phyloP scores from a whole-genome alignment of 1,139 yeast species.

The Kodamaea alishanica region DNA sequence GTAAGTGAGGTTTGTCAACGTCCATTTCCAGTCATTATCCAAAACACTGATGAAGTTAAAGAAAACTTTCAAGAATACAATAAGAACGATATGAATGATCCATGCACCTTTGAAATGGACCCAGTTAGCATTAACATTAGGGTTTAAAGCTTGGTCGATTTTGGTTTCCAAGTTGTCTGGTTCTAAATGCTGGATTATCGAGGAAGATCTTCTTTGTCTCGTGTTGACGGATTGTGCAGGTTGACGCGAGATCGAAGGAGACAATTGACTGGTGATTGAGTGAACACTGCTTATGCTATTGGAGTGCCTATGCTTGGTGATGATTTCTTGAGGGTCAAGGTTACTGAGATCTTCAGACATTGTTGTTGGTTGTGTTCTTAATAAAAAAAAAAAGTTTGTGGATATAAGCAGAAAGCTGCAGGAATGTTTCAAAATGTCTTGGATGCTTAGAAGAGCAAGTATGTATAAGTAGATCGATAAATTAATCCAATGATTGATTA shows the following conservation, averaged over 20 bases:
- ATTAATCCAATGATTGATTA: no score
- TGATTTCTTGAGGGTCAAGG: not conserved
- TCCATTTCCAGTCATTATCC: conserved; percentile 87
- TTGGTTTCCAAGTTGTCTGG: conserved; percentile 91
- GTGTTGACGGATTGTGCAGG: conserved; percentile 27
- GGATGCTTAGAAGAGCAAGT: no score
- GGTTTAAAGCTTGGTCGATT: conserved; percentile 84
- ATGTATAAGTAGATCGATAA: no score
- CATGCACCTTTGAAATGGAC: conserved; percentile 95
- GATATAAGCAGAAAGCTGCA: no score
- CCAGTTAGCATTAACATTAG: conserved; percentile 94
- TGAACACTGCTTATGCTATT: conserved; percentile 19
- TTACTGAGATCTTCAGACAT: not conserved
- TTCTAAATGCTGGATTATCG: conserved; percentile 77
- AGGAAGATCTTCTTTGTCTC: conserved; percentile 46
- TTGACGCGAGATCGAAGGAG: conserved; percentile 30
- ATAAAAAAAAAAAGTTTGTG: no score
- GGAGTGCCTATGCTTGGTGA: conserved; percentile 12
- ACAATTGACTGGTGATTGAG: conserved; percentile 15
- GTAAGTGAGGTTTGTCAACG: conserved; percentile 84
- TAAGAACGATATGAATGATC: conserved; percentile 85
- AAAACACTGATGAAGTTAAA: conserved; percentile 70
- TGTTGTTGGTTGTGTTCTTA: no score
- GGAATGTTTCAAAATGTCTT: no score
- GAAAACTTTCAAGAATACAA: conserved; percentile 65